Evolutionary conservation across 768 basidiomycete genomes (phyloP).

Genomic region (Termitomyces sp.): DNA sequence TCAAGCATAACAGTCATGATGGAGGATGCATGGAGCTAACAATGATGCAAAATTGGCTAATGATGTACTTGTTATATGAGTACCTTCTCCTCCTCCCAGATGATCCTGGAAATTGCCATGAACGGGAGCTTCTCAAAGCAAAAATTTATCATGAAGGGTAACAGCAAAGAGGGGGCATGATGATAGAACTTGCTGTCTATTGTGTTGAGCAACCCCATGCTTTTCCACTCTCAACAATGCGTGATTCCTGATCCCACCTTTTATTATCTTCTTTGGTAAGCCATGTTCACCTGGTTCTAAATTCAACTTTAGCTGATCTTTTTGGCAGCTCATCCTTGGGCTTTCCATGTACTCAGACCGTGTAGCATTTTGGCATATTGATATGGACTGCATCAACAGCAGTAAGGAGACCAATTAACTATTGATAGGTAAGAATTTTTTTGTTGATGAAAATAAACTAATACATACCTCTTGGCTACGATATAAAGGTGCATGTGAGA

Average conservation of each 20-base stretch:
- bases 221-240: background rate
- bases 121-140: too few relatives aligned
- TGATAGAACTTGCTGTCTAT: too few relatives aligned
- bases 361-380: background rate
- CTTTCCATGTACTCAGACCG: background rate
- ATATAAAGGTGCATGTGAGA: background rate
- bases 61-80: too few relatives aligned
- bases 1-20: too few relatives aligned
- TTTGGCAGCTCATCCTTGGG: conserved; percentile 6
- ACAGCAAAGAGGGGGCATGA: too few relatives aligned
- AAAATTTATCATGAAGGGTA: too few relatives aligned
- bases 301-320: conserved; percentile 4
- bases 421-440: background rate
- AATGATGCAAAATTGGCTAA: too few relatives aligned
- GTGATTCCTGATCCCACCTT: conserved; percentile 2
- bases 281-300: conserved; percentile 18
- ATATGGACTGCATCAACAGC: conserved; percentile 5
- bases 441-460: too few relatives aligned
- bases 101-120: too few relatives aligned
- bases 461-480: background rate
- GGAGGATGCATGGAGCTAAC: too few relatives aligned
- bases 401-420: conserved; percentile 8
- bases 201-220: too few relatives aligned
- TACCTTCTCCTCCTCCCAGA: too few relatives aligned
- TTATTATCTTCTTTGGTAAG: conserved; percentile 6